A percentile compares a stretch with the other conserved stretches of the same genome.
Evolutionary conservation across 331 rosid species (phyloP).

Genomic region (Pyrus hybrid): DNA sequence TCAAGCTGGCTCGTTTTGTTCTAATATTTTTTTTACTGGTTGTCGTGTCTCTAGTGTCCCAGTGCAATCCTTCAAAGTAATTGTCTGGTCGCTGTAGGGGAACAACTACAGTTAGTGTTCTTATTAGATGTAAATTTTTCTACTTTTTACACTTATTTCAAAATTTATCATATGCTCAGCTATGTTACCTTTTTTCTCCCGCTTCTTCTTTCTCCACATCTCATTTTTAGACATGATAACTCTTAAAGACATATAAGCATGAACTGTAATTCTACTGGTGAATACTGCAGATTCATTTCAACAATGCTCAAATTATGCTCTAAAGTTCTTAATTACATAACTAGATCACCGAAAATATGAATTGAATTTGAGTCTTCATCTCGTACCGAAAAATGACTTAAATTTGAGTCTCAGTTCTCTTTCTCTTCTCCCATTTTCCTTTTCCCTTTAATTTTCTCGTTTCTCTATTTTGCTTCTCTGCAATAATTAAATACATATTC

Average conservation of each 20-base stretch:
- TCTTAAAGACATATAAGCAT: neutral
- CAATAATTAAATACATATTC: no score
- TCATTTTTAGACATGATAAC: neutral
- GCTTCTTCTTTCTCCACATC: no score
- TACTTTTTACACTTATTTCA: neutral
- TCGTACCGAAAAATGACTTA: no score
- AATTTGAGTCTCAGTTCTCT: no score
- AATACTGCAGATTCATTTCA: neutral
- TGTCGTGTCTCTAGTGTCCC: constrained; percentile 28
- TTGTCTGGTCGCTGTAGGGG: constrained; percentile 40
- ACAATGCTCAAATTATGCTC: no score
- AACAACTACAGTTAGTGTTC: constrained; percentile 31
- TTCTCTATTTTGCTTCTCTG: no score
- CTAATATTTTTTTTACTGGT: constrained; percentile 12
- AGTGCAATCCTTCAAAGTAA: constrained; percentile 26
- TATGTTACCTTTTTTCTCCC: no score
- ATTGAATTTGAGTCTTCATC: no score
- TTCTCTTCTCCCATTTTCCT: no score
- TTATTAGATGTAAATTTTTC: constrained; percentile 50
- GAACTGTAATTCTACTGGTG: neutral
- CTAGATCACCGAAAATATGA: no score
- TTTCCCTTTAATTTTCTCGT: no score
- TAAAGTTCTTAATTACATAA: no score
- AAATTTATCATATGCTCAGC: neutral
- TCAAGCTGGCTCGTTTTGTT: constrained; percentile 4